Conservation (phyloP, 768 basidiomycete species). For the Mycena rebaudengoi region DNA sequence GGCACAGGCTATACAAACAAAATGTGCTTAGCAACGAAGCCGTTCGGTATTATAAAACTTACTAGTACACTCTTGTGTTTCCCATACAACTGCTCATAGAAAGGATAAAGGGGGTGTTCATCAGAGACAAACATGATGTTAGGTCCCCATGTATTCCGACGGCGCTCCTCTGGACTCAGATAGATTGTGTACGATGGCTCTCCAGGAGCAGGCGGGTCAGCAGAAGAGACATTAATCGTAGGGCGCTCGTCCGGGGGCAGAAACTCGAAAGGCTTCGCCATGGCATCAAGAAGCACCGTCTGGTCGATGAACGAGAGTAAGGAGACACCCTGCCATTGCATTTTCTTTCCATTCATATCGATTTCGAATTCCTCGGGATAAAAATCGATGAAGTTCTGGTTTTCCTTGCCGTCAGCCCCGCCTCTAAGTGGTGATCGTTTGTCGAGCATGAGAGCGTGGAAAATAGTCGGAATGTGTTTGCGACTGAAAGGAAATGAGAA, state of each 20-base stretch:
- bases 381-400: constrained; percentile 72
- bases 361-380: constrained; percentile 92
- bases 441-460: constrained; percentile 89
- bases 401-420: constrained; percentile 16
- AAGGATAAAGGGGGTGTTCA: constrained; percentile 86
- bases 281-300: constrained; percentile 82
- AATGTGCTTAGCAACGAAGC: constrained; percentile 8
- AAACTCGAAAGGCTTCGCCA: constrained; percentile 52
- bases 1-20: constrained; percentile 66
- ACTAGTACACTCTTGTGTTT: constrained; percentile 87
- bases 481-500: constrained; percentile 58
- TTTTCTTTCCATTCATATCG: constrained; percentile 99
- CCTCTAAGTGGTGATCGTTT: constrained; percentile 67
- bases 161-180: constrained; percentile 83
- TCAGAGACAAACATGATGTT: constrained; percentile 85
- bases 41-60: too few species aligned
- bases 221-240: not conserved
- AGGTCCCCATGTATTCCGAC: constrained; percentile 86
- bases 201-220: constrained; percentile 10
- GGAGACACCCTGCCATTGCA: constrained; percentile 99
- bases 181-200: constrained; percentile 34
- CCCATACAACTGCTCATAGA: constrained; percentile 89
- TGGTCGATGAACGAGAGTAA: constrained; percentile 95
- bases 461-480: constrained; percentile 84
- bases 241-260: constrained; percentile 24